Evolutionary conservation across 805 yeast species (phyloP).

Genomic region (Torulaspora franciscae): DNA sequence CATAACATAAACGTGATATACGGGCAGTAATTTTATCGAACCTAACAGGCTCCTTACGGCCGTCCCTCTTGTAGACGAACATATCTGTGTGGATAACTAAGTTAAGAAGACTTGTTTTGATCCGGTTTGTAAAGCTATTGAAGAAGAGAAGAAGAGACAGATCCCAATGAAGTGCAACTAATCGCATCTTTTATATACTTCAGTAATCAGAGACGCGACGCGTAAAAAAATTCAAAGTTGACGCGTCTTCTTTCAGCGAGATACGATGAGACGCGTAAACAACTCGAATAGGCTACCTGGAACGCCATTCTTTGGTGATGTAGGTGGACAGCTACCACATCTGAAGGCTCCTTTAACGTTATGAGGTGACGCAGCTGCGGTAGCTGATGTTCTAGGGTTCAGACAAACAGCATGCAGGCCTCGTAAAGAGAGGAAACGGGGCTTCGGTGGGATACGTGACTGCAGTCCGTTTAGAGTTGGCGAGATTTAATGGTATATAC

Average conservation of each 20-base stretch:
- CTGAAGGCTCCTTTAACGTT: not conserved
- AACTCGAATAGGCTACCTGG: not conserved
- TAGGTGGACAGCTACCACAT: not conserved
- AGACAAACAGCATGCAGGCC: not conserved
- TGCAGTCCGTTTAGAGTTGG: not conserved
- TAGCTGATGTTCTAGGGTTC: not conserved
- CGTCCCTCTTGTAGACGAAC: slow-evolving; percentile 90
- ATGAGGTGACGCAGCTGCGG: not conserved
- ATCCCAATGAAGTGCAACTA: not conserved
- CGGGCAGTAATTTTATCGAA: slow-evolving; percentile 96
- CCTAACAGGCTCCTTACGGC: slow-evolving; percentile 89
- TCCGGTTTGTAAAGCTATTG: not conserved
- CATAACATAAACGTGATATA: slow-evolving; percentile 89
- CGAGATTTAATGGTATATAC: not conserved
- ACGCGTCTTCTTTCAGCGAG: slow-evolving; percentile 7
- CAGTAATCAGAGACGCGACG: slow-evolving; percentile 4
- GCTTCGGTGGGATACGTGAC: no score
- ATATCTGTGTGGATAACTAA: slow-evolving; percentile 36
- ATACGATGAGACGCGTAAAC: slow-evolving; percentile 6
- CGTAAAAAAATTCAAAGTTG: slow-evolving; percentile 4
- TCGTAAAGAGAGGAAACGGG: not conserved
- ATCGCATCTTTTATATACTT: slow-evolving; percentile 6
- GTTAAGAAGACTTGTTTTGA: not conserved
- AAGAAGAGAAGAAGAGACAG: not conserved
- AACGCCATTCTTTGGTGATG: not conserved